phyloP scores from a whole-genome alignment of 2,329 filamentous ascomycete species.

The Diaporthe australafricana region DNA sequence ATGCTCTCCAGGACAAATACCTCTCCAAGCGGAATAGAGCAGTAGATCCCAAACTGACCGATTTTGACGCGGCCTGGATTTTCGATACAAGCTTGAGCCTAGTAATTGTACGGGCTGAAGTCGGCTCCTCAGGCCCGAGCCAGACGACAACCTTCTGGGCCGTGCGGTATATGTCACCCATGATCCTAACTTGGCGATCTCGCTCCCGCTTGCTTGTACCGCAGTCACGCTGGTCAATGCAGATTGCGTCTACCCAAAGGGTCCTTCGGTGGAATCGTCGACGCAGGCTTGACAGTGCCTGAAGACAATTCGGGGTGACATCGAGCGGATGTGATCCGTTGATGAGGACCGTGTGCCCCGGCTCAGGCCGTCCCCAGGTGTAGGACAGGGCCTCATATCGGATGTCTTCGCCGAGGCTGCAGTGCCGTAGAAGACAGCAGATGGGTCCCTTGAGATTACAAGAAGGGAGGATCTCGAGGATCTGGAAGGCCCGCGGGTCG shows the following conservation, averaged over 20 bases:
- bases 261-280: neutral
- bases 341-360: neutral
- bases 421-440: neutral
- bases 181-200: neutral
- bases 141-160: neutral
- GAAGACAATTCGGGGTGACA: slow-evolving; percentile 7
- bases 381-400: slow-evolving; percentile 8
- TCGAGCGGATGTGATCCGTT: neutral
- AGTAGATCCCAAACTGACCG: neutral
- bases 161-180: neutral
- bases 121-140: slow-evolving; percentile 1
- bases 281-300: neutral
- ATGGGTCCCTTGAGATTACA: neutral
- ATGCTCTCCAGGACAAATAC: neutral
- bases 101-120: neutral
- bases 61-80: too few relatives aligned
- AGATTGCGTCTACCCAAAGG: slow-evolving; percentile 9
- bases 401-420: neutral
- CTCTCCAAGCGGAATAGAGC: neutral
- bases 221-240: neutral
- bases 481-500: neutral
- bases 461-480: neutral
- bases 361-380: neutral
- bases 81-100: neutral
- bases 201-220: neutral